Base-by-base conservation (phyloP, 441 rosid species). In the Aleurites moluccanus region DNA sequence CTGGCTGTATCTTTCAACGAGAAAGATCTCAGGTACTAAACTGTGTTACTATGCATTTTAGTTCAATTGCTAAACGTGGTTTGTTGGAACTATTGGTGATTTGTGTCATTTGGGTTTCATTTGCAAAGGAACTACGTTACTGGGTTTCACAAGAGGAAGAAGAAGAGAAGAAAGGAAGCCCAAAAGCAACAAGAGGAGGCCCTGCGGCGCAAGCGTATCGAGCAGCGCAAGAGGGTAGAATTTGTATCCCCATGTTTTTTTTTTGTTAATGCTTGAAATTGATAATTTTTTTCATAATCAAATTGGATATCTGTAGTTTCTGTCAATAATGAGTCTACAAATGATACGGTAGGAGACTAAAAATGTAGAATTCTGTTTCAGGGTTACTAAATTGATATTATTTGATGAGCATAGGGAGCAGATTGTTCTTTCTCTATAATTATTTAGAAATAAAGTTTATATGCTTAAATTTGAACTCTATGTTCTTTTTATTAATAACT, bases 131-230 rank as follows among this genome's bases (percentile, higher is more conserved):
- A 95, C 80, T 95, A 79, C 61, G 95, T 95, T 66, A 80, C 88
- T 74, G 98, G 99, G 38, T 95, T 95, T 85, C 99, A 91, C 78
- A 93, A 89, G 91, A 90, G 98, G 91, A 95, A 95, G 97, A 95
- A 93, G 87, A 95, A 93, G 74, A 88, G 98, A 67, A 90, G 98
- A 88, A 95, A 95, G 83, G 96, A 86, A 80, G 98, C 95, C 0
- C 69, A 84, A 71, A 91, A 85, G 88, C 76, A 88, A 47, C 95
- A 86, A 72, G 97, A 89, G 68, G 97, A 88, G 79, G 86, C 78
- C 4, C 61, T 78, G 55, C 73, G 98, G 27, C 86, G 85, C 57
- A 92, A 88, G 84, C 97, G 96, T 27, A 88, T 91, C 49, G 94
- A 86, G 75, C 77, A 55, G 35, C 98, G 97, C 50, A 88, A 85